Conservation (phyloP, 2,329 filamentous ascomycete genomes). For the Hansfordia pulvinata region DNA sequence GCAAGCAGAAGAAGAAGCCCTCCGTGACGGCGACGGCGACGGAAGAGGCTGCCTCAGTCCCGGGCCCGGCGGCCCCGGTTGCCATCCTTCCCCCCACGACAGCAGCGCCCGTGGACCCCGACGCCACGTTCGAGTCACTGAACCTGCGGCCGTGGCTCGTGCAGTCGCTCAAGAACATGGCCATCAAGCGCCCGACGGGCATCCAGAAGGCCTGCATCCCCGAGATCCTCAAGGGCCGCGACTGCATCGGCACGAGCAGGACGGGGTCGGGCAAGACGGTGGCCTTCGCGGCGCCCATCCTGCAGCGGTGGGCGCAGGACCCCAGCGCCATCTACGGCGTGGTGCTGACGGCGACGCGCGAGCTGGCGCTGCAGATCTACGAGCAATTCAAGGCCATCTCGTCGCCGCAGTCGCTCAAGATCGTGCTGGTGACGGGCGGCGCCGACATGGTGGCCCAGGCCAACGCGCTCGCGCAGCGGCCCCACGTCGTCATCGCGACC, state of each 20-base stretch:
- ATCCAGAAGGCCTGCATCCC: conserved; percentile 93
- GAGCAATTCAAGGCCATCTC: conserved; percentile 94
- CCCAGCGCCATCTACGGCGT: conserved; percentile 84
- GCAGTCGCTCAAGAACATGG: conserved; percentile 59
- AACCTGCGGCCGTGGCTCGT: conserved; percentile 78
- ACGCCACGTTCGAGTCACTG: conserved; percentile 58
- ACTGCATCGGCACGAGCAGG: conserved; percentile 88
- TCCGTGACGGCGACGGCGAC: conserved; percentile 5
- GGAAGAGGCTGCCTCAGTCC: no score
- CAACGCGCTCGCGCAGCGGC: conserved; percentile 64
- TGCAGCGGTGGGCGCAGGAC: conserved; percentile 88
- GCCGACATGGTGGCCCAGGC: conserved; percentile 88
- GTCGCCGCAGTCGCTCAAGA: conserved; percentile 74
- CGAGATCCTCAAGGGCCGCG: conserved; percentile 76
- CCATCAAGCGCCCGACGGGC: conserved; percentile 76
- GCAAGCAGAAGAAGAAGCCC: conserved; percentile 20
- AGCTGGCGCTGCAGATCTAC: conserved; percentile 89
- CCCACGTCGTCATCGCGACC: conserved; percentile 89
- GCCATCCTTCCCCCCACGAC: no score
- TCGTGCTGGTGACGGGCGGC: conserved; percentile 80
- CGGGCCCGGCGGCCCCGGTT: conserved; percentile 7
- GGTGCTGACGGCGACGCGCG: conserved; percentile 79
- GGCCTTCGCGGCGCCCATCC: conserved; percentile 85
- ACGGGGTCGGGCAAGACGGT: conserved; percentile 97
- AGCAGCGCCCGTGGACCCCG: conserved; percentile 38